Evolutionary conservation across 148 eudicot species (phyloP).

Genomic region (Rhododendron williamsianum): DNA sequence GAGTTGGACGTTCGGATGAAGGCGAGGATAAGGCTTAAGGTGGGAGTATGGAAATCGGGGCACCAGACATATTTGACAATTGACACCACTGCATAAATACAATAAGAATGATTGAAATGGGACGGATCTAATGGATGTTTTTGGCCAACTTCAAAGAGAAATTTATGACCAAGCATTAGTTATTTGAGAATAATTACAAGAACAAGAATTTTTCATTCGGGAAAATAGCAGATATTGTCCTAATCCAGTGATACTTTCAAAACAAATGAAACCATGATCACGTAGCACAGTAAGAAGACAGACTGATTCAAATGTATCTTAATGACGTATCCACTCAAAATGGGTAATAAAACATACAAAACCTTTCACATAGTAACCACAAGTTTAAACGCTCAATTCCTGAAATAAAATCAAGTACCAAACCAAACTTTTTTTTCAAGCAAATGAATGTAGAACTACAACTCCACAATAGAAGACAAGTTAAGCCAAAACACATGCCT

Average conservation of each 20-base stretch:
- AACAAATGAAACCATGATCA: not conserved
- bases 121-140: not conserved
- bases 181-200: no score
- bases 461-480: not conserved
- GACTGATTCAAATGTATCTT: not conserved
- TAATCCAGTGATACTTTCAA: not conserved
- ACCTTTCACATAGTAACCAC: not conserved
- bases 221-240: not conserved
- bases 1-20: no score
- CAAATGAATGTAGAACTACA: not conserved
- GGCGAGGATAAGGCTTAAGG: no score
- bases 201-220: not conserved
- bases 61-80: no score
- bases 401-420: not conserved
- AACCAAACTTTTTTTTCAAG: not conserved
- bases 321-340: not conserved
- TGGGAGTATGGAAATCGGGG: no score
- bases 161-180: not conserved
- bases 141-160: conserved; percentile 1
- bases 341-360: not conserved
- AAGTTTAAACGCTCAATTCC: not conserved
- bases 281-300: not conserved
- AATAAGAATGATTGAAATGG: not conserved
- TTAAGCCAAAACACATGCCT: not conserved
- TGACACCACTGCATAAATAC: not conserved